Base-by-base conservation (phyloP, 768 basidiomycete species). In the Trametes gibbosa region DNA sequence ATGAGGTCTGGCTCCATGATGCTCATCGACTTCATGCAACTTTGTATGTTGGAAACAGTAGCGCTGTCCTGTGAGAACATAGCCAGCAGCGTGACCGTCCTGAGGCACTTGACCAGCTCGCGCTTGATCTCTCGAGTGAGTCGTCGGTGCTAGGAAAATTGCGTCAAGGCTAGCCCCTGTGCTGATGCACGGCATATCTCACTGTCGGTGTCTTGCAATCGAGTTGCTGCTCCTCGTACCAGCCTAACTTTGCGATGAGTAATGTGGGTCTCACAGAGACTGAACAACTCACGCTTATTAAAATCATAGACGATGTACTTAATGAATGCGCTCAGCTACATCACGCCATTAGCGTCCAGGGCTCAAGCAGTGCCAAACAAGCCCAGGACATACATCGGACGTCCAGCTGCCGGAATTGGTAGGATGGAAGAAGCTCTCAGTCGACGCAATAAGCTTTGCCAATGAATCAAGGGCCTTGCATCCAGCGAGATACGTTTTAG, bases 361-460 rank as follows among this genome's bases (percentile, higher is more conserved):
- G 21, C 12, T 17, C 3, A 25, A 10, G 5, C 19, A 46, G 1
- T 21, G 8, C 45, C 2, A 12, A 3, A 23, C 23, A 24, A 7
- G 3, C 12, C 3, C 7, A 19, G 40, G 32, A 73, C 81, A 58
- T 73, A 87, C 87, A 76, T 89, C 87, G 51, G 79, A 74, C 4
- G 91, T 91, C 88, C 91, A 94, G 12, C 81, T 77, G 9, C 92
- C 92, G 1, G 90, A 90, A 67, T 92, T 94, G 10, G 87, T 87
- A 0, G 93, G 93, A 69, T 95, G 93, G 74, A 95, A 96, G 75
- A 93, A 94, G 56, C 86, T 86, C 72, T 96, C 94, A 25, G 86
- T 89, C 5, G 91, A 92, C 7, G 89, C 90, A 64, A 96, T 85
- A 61, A 96, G 75, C 70, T 87, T 87, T 12, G 84, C 85, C n/a